Conservation (phyloP, 257 asterid genomes). For the Coffea eugenioides region DNA sequence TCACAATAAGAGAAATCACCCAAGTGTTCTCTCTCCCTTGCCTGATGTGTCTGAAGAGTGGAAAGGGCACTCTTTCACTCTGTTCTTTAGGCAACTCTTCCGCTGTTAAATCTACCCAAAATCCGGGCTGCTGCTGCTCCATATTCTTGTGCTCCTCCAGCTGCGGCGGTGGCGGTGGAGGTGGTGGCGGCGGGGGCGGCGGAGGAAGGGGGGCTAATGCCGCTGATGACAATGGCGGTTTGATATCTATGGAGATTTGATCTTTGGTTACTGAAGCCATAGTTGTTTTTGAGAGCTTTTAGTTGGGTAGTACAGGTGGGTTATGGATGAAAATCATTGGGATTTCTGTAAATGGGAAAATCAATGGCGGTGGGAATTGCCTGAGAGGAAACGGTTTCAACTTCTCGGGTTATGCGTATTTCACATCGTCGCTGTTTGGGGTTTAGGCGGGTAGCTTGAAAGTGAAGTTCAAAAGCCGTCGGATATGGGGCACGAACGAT, state of each 20-base stretch:
- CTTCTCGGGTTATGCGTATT: background rate
- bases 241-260: background rate
- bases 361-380: too few relatives aligned
- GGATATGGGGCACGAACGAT: too few relatives aligned
- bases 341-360: background rate
- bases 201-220: background rate
- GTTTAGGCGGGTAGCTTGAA: background rate
- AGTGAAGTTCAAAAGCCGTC: background rate
- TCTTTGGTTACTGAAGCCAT: constrained; percentile 15
- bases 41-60: constrained; percentile 62
- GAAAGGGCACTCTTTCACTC: constrained; percentile 45
- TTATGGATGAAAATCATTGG: background rate
- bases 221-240: background rate
- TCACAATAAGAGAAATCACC: constrained; percentile 71
- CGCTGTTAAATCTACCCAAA: constrained; percentile 44
- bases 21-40: constrained; percentile 68
- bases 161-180: background rate
- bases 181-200: constrained; percentile 1
- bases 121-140: constrained; percentile 24
- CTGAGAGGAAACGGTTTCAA: background rate
- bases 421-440: background rate
- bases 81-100: constrained; percentile 51
- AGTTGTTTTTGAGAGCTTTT: background rate
- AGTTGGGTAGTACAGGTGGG: background rate
- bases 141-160: background rate